Conservation (phyloP, 495 filamentous ascomycete genomes). For the Entonaema liquescens region DNA sequence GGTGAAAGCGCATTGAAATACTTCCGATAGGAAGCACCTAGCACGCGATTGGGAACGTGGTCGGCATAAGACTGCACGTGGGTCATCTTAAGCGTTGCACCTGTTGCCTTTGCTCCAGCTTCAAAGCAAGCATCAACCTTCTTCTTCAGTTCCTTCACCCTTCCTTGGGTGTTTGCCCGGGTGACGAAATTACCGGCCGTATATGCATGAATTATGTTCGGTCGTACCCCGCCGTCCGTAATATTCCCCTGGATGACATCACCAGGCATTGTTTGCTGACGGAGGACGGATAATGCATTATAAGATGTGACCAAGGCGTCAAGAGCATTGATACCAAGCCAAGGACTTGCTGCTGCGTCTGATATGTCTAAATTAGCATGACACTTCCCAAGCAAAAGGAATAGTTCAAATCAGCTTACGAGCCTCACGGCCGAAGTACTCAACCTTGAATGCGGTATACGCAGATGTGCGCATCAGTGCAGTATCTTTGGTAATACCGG, state of each 20-base stretch:
- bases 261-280: conserved; percentile 69
- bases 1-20: conserved; percentile 62
- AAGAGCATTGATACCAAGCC: conserved; percentile 70
- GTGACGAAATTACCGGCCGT: conserved; percentile 63
- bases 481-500: conserved; percentile 54
- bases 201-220: conserved; percentile 70
- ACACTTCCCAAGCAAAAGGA: not conserved
- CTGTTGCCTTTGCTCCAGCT: conserved; percentile 68
- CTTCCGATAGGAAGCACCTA: conserved; percentile 60
- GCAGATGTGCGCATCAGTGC: conserved; percentile 60
- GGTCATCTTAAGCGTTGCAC: conserved; percentile 61
- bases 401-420: conserved; percentile 21
- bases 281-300: conserved; percentile 67
- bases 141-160: conserved; percentile 57
- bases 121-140: conserved; percentile 67
- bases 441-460: conserved; percentile 57
- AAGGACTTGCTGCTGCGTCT: conserved; percentile 70
- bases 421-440: conserved; percentile 60
- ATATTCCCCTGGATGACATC: conserved; percentile 69
- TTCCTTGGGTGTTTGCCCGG: conserved; percentile 56
- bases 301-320: conserved; percentile 70
- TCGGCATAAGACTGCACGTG: conserved; percentile 63
- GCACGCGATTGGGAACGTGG: conserved; percentile 66
- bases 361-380: conserved; percentile 30
- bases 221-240: conserved; percentile 64